Evolutionary conservation across 768 basidiomycete species (phyloP).

Genomic region (Lactarius deliciosus): DNA sequence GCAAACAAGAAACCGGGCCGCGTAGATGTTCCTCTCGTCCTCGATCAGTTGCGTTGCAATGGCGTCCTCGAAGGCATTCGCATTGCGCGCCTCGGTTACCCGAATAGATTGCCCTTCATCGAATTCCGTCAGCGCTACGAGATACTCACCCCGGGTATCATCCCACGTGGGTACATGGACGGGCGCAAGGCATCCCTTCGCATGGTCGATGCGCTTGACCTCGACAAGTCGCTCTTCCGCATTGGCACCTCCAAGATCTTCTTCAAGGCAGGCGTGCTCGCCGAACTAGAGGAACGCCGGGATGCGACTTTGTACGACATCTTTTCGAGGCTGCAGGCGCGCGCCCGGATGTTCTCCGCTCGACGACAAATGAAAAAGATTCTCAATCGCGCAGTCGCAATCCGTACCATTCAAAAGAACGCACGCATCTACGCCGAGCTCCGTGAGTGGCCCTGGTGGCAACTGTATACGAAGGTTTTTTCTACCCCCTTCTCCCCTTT

Average conservation of each 20-base stretch:
- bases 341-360: slow-evolving; percentile 81
- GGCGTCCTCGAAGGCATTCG: slow-evolving; percentile 99
- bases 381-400: slow-evolving; percentile 86
- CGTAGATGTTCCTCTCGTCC: slow-evolving; percentile 89
- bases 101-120: slow-evolving; percentile 93
- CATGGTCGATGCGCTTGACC: slow-evolving; percentile 86
- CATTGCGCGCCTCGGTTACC: slow-evolving; percentile 95
- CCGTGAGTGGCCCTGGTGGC: slow-evolving; percentile 99
- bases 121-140: slow-evolving; percentile 98
- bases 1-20: slow-evolving; percentile 85
- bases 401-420: slow-evolving; percentile 91
- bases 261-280: slow-evolving; percentile 97
- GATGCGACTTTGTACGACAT: slow-evolving; percentile 87
- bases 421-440: slow-evolving; percentile 89
- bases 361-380: slow-evolving; percentile 92
- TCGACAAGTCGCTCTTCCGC: slow-evolving; percentile 81
- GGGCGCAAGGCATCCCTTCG: slow-evolving; percentile 90
- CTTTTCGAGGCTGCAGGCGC: slow-evolving; percentile 85
- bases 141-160: slow-evolving; percentile 88
- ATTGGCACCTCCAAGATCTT: slow-evolving; percentile 98
- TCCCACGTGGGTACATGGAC: slow-evolving; percentile 96
- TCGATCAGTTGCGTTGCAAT: slow-evolving; percentile 96
- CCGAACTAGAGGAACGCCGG: slow-evolving; percentile 90
- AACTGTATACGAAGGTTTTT: slow-evolving; percentile 85
- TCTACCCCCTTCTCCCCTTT: background rate